Evolutionary conservation across 805 yeast genomes (phyloP).

Genomic region (Yamadazyma laniorum): DNA sequence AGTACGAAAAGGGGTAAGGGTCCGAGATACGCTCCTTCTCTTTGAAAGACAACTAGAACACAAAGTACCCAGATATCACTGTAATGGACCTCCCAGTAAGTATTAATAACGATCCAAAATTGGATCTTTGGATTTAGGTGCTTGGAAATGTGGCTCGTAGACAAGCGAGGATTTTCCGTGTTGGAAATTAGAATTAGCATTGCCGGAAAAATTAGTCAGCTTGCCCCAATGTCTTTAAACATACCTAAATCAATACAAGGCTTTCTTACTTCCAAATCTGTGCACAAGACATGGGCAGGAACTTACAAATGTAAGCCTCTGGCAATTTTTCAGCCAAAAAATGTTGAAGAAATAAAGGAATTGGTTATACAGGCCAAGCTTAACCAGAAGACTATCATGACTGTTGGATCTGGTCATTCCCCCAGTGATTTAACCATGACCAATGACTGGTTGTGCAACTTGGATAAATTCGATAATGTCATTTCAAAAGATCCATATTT

Average conservation of each 20-base stretch:
- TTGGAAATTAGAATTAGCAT: too few relatives aligned
- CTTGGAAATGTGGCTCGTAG: too few relatives aligned
- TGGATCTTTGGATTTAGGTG: too few relatives aligned
- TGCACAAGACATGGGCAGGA: constrained; percentile 85
- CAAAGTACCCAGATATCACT: too few relatives aligned
- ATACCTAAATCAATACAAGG: constrained; percentile 32
- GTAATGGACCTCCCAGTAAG: too few relatives aligned
- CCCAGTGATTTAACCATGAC: constrained; percentile 92
- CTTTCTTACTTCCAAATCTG: constrained; percentile 39
- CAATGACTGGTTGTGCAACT: constrained; percentile 79
- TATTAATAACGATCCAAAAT: too few relatives aligned
- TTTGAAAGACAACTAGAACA: too few relatives aligned
- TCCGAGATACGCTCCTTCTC: too few relatives aligned
- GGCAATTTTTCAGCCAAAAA: constrained; percentile 73
- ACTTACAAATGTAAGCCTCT: constrained; percentile 78
- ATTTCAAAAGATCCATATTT: constrained; percentile 44
- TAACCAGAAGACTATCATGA: constrained; percentile 63
- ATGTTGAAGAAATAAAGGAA: constrained; percentile 62
- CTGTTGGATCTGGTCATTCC: constrained; percentile 93
- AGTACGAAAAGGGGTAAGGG: too few relatives aligned
- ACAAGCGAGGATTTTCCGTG: too few relatives aligned
- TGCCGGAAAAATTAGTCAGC: too few relatives aligned
- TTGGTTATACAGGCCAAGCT: constrained; percentile 66
- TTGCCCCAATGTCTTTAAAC: constrained; percentile 7
- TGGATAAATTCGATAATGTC: constrained; percentile 71